Percentiles rank a stretch among this genome's conserved stretches.
These are phyloP conservation scores for Scedosporium boydii DNA, from an alignment of 2,329 filamentous ascomycete species.

Conservation along the genomic window DNA sequence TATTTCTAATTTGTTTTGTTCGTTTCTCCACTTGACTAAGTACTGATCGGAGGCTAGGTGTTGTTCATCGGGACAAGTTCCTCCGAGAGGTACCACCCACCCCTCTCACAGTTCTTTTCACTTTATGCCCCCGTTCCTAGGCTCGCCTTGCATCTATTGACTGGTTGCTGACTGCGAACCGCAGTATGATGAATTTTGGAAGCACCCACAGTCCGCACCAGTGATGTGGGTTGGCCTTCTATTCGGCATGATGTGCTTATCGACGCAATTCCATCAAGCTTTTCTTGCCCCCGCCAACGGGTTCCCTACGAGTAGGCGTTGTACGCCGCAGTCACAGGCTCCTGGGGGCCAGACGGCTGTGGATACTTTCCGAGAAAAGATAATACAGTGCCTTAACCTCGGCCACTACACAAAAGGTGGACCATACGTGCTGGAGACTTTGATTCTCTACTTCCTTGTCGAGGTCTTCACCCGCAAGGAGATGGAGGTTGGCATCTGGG, in stretches of 20 bases:
- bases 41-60: too few relatives aligned
- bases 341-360: too few relatives aligned
- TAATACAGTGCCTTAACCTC: slow-evolving; percentile 25
- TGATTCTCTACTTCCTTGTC: too few relatives aligned
- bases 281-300: slow-evolving; percentile 31
- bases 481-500: slow-evolving; percentile 36
- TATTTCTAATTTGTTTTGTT: too few relatives aligned
- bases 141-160: too few relatives aligned
- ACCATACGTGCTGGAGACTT: slow-evolving; percentile 28
- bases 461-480: slow-evolving; percentile 22
- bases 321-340: too few relatives aligned
- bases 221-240: slow-evolving; percentile 41
- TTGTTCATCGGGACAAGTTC: too few relatives aligned
- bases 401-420: slow-evolving; percentile 32
- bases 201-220: slow-evolving; percentile 26
- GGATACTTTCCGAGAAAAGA: slow-evolving; percentile 12
- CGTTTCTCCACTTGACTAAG: too few relatives aligned
- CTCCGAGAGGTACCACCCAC: too few relatives aligned
- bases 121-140: too few relatives aligned
- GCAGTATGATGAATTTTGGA: slow-evolving; percentile 41
- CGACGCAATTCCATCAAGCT: slow-evolving; percentile 22
- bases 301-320: slow-evolving; percentile 31
- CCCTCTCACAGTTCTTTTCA: too few relatives aligned
- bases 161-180: background rate
- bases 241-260: slow-evolving; percentile 31